These are phyloP conservation scores for Nannizziopsis arthrosporioides DNA, from an alignment of 2,329 filamentous ascomycete species.

Conservation along the genomic window DNA sequence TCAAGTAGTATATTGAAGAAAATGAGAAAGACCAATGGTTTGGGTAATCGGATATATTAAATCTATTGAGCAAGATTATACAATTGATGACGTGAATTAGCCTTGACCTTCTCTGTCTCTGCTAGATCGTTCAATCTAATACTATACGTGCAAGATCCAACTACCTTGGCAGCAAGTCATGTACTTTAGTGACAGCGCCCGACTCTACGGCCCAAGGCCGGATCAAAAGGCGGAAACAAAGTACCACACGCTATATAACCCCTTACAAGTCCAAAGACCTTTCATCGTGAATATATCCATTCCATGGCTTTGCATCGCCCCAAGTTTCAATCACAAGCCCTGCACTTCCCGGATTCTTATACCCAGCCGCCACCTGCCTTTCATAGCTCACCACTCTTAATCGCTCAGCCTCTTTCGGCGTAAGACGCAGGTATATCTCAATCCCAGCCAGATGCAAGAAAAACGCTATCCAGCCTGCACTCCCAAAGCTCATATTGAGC, in stretches of 20 bases:
- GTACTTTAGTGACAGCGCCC: too few species aligned
- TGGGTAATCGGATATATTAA: too few species aligned
- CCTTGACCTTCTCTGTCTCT: too few species aligned
- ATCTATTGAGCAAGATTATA: too few species aligned
- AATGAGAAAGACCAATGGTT: too few species aligned
- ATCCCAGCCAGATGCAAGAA: slow-evolving; percentile 26
- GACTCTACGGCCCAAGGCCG: too few species aligned
- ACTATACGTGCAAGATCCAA: too few species aligned
- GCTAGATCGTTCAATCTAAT: too few species aligned
- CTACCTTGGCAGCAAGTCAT: too few species aligned
- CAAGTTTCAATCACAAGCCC: slow-evolving; percentile 37
- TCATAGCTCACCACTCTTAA: slow-evolving; percentile 47
- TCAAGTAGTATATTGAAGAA: too few species aligned
- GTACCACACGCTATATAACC: slow-evolving; percentile 14
- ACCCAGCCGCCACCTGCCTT: slow-evolving; percentile 44
- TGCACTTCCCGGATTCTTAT: slow-evolving; percentile 39
- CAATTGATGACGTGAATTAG: too few species aligned
- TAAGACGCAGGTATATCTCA: slow-evolving; percentile 43
- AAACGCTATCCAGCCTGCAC: not conserved
- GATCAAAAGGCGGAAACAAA: not conserved
- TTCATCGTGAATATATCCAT: slow-evolving; percentile 40
- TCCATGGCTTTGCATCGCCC: slow-evolving; percentile 22
- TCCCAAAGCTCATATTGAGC: slow-evolving; percentile 9
- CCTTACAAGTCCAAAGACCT: slow-evolving; percentile 38
- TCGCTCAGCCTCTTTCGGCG: slow-evolving; percentile 43